phyloP scores from a whole-genome alignment of 768 basidiomycete genomes.

The Pulveroboletus frians region DNA sequence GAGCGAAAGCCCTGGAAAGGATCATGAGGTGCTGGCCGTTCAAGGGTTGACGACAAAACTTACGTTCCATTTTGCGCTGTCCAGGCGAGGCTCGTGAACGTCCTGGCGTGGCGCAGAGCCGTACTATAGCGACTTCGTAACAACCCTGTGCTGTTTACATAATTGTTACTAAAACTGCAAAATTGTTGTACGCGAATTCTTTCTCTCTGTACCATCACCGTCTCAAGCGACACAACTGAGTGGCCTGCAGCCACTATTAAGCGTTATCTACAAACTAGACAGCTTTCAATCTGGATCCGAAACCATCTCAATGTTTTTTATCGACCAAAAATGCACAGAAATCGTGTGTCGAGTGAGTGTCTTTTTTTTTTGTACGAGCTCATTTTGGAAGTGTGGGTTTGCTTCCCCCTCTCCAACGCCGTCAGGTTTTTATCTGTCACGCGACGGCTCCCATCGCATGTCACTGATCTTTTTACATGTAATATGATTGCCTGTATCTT shows the following conservation, averaged over 20 bases:
- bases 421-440: constrained; percentile 32
- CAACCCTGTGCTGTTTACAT: constrained; percentile 25
- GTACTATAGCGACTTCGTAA: constrained; percentile 1
- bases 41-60: constrained; percentile 9
- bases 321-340: constrained; percentile 33
- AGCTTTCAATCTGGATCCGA: constrained; percentile 34
- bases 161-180: constrained; percentile 27
- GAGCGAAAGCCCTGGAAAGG: constrained; percentile 46
- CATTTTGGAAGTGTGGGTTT: constrained; percentile 23
- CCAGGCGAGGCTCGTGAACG: neutral
- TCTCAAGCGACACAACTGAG: constrained; percentile 27
- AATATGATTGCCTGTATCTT: constrained; percentile 29
- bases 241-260: constrained; percentile 29
- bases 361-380: constrained; percentile 15
- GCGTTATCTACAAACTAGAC: constrained; percentile 12
- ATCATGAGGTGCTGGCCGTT: constrained; percentile 3
- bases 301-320: constrained; percentile 34
- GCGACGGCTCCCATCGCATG: constrained; percentile 34
- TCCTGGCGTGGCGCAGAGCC: neutral
- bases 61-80: constrained; percentile 25
- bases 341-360: constrained; percentile 32
- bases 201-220: constrained; percentile 28
- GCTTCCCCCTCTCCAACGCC: constrained; percentile 19
- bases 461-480: constrained; percentile 36
- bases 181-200: constrained; percentile 16